Base-by-base conservation (phyloP, 495 filamentous ascomycete genomes). In the Aspergillus sclerotiicarbonarius region DNA sequence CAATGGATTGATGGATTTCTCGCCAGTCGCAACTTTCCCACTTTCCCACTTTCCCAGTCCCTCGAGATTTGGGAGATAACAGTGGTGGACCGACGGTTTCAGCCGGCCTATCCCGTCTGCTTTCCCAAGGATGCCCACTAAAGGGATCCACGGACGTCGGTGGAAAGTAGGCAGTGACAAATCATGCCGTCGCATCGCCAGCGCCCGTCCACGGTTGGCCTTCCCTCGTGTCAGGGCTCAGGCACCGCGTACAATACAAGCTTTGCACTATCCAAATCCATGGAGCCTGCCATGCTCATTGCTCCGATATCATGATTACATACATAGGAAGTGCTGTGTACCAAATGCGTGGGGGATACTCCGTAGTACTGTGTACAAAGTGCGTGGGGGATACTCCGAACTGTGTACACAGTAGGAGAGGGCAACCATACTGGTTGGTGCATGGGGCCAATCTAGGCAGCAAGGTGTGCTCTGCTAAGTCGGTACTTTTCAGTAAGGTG, bases 1-100 rank as follows among this genome's bases (percentile, higher is more conserved):
- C 25, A 25, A 5, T 3, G 25, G 2, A 5, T 25, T 25, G 25
- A 2, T 25, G 2, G 25, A n/a, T n/a, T n/a, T n/a, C n/a, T n/a
- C n/a, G n/a, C n/a, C n/a, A n/a, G n/a, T n/a, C n/a, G n/a, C n/a
- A n/a, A n/a, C n/a, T n/a, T n/a, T n/a, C n/a, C 25, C 2, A 25
- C 25, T 25, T 25, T 25, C 25, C 25, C 25, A 25, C 25, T 25
- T 25, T 25, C 25, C 25, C 25, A 25, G 25, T 25, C 25, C 25
- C 52, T 29, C 20, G 3, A 54, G 19, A 16, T 20, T 30, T 10
- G 6, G 37, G 37, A 48, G 46, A 57, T 57, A 51, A 39, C 12
- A 41, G 44, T 53, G 51, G 61, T 56, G 47, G 56, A 57, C 53
- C 57, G 31, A 45, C 48, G 59, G 59, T 61, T 61, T 61, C 53